Evolutionary conservation across 2,329 filamentous ascomycete genomes (phyloP), one percentile per base, ranked within the genome.

Genomic region (Septoria linicola): DNA sequence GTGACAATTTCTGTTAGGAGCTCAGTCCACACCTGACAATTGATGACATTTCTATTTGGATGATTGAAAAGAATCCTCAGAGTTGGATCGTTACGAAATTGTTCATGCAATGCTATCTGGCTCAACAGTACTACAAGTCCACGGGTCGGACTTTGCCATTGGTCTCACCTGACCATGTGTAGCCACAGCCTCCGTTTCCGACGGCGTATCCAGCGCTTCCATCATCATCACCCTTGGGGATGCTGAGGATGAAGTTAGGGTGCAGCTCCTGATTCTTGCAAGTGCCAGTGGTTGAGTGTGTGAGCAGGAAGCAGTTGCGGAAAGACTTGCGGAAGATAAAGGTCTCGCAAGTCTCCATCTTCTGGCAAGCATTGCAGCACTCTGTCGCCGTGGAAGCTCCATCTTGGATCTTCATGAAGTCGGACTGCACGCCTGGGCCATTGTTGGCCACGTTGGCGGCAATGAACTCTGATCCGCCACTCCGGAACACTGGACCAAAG

Each of bases 211-310:
- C 50, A 40, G 48, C 50, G 19, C 31, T 37, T 4, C 17, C 27
- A 14, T 44, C 37, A 13, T 20, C 21, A 11, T 36, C 35, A 20
- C 19, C 21, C 11, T 39, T 20, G 20, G 32, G 37, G 4, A 19
- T 20, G 21, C 34, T 41, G n/a, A 48, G 43, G 20, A 53, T 53
- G 50, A 53, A 53, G 44, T 53, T 53, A n/a, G 50, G 50, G n/a
- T 53, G 50, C 30, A 42, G 21, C 19, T 23, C 19, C 39, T 46
- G 49, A 20, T 11, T 36, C 34, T 23, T 31, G 40, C 50, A 53
- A 10, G 32, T 49, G 17, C 23, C 39, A 4, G 34, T 27, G 17
- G 32, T 27, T 13, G 31, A 34, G 34, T 53, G 50, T 14, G 31
- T 31, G 21, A 53, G 50, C 50, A 53, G 34, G 50, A 53, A 53